Percentiles rank a stretch among this genome's conserved stretches.
These are phyloP conservation scores for Trichophyton mentagrophytes DNA, from an alignment of 2,329 filamentous ascomycete species.

Conservation along the genomic window DNA sequence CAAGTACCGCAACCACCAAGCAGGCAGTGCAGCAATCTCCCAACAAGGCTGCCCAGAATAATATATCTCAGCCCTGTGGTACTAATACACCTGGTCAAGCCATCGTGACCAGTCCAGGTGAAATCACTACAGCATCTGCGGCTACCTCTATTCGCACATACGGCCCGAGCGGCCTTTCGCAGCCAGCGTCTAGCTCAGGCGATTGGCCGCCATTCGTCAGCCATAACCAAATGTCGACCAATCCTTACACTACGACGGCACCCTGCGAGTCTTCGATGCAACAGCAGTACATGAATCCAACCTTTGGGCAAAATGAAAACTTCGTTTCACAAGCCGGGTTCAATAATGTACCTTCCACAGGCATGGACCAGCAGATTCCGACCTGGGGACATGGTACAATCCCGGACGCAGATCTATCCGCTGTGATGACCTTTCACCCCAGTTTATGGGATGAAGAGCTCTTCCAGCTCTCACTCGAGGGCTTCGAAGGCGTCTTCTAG, in stretches of 20 bases:
- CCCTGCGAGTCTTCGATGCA: neutral
- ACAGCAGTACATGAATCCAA: neutral
- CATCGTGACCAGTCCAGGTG: neutral
- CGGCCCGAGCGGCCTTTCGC: neutral
- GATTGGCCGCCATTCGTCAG: slow-evolving; percentile 1
- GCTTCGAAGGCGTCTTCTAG: neutral
- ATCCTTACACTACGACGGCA: neutral
- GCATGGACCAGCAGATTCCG: neutral
- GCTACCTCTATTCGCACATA: neutral
- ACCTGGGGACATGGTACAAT: slow-evolving; percentile 4
- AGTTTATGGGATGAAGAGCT: slow-evolving; percentile 13
- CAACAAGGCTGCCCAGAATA: neutral
- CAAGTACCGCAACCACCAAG: neutral
- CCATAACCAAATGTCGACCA: neutral
- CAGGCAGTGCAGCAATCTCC: neutral
- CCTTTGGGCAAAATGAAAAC: neutral
- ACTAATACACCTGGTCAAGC: neutral
- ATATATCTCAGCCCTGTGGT: neutral
- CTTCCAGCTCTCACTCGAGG: neutral
- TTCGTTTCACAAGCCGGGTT: neutral
- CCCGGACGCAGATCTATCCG: slow-evolving; percentile 6
- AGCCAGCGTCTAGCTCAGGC: neutral
- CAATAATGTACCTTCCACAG: neutral
- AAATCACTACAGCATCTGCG: neutral
- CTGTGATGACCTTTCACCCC: slow-evolving; percentile 7